Evolutionary conservation across 73 alveolate species (phyloP), one percentile per base, ranked within the genome.

Genomic region (Breviolum minutum): DNA sequence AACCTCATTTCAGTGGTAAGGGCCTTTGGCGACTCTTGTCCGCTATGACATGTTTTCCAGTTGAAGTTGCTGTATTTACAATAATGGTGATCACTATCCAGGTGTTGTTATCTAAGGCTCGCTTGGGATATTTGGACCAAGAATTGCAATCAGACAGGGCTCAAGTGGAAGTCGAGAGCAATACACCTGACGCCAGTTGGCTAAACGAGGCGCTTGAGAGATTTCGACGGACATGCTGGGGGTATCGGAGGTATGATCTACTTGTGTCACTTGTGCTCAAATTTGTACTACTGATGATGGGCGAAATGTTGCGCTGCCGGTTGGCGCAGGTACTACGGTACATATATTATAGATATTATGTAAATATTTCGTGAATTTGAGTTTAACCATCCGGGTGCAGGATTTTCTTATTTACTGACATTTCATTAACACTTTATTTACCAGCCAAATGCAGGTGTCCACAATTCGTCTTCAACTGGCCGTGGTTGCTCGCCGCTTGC

Each of bases 401-500:
- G 54, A 2, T 40, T 40, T 40, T 40, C 3, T 40, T 40, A 40
- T 40, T 40, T 3, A 40, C 3, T 40, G 54, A 40, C 54, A 40
- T 40, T 40, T 40, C 54, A 40, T 40, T 2, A 40, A 40, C 54
- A 40, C n/a, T n/a, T 40, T 40, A 40, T 40, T 40, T 40, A 40
- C 3, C 54, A 40, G 0, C 54, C 54, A 40, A 40, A 40, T 40
- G 20, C 89, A 94, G 99, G 99, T 94, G 27, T 94, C 99, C 24
- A 69, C 66, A 20, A 40, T 63, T 29, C 99, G 99, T 12, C 92
- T 94, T 12, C 99, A 94, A 73, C 82, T 94, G 99, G 92, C 99
- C 61, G 99, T 94, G 83, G 99, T 94, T 24, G 63, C 80, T 0
- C 99, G 99, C 17, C 99, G 99, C 68, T 29, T 94, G 84, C 99